Evolutionary conservation across 306 rosid genomes (phyloP).

Genomic region (Fragaria iinumae): DNA sequence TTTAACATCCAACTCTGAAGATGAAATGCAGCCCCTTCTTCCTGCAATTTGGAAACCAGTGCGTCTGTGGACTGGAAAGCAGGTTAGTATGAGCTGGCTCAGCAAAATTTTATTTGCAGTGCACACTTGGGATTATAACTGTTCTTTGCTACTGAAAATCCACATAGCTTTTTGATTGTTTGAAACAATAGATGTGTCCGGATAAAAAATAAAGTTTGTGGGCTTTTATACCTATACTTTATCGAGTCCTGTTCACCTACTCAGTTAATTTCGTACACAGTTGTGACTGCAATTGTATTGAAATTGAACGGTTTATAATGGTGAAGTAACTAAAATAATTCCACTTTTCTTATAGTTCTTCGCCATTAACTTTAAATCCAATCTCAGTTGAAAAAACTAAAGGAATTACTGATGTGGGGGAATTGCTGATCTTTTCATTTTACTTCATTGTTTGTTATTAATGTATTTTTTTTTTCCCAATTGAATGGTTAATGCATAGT

Average conservation of each 20-base stretch:
- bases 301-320: not conserved
- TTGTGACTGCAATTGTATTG: not conserved
- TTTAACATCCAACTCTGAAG: slow-evolving; percentile 47
- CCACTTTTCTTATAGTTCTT: not conserved
- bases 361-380: not conserved
- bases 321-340: not conserved
- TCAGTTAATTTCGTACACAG: not conserved
- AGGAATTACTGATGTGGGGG: not conserved
- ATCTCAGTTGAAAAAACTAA: not conserved
- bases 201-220: not conserved
- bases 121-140: slow-evolving; percentile 2
- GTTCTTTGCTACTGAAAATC: not conserved
- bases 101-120: not conserved
- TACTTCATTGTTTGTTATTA: not conserved
- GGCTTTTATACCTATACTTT: not conserved
- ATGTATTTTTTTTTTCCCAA: not conserved
- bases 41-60: slow-evolving; percentile 93
- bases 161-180: slow-evolving; percentile 1
- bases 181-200: not conserved
- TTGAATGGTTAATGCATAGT: not conserved
- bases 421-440: too few relatives aligned
- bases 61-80: slow-evolving; percentile 95
- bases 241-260: not conserved
- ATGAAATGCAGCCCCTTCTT: slow-evolving; percentile 58
- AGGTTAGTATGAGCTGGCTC: slow-evolving; percentile 44